Base-by-base conservation (phyloP, 2,329 filamentous ascomycete genomes). In the Epichloe hybrida region DNA sequence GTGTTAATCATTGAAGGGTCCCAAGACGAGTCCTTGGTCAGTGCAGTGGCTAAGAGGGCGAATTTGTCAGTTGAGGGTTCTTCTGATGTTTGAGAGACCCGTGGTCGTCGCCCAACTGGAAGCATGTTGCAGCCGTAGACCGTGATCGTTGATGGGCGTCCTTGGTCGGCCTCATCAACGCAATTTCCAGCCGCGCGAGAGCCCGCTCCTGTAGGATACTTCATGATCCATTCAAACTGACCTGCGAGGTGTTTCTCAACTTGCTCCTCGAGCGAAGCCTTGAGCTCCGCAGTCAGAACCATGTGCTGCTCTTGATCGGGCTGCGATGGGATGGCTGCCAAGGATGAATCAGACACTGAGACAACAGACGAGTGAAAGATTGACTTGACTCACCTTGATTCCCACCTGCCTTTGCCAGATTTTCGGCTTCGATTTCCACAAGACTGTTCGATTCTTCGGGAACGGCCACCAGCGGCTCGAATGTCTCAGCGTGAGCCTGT, bases 81-180 rank as follows among this genome's bases (percentile, higher is more conserved):
- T 47, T 40, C 11, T 34, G 43, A 35, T 9, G 21, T 6, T n/a
- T 40, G 48, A n/a, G 45, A 38, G n/a, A 13, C 21, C 15, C 17
- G 9, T 38, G 36, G 40, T 38, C 31, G 49, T 36, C 40, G 45
- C 45, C 48, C 42, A 15, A 31, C 45, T 38, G 52, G 45, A 53
- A 80, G 58, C 50, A 80, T 62, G 57, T 77, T 80, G 65, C 76
- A 79, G 51, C 75, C 76, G 56, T 75, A 72, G 17, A 72, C 40
- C 3, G 34, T 12, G 35, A 12, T n/a, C n/a, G 20, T 42, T 37
- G 48, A 49, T 20, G 48, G 27, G 34, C 13, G 1, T 49, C 15
- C 34, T 43, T 27, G 31, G 3, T 21, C 3, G 15, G 31, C 49
- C 48, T 53, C 52, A 46, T 58, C 41, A 37, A 50, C 47, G 49